phyloP scores from a whole-genome alignment of 192 early-diverging fungal species.

The Entrophospora sp. region DNA sequence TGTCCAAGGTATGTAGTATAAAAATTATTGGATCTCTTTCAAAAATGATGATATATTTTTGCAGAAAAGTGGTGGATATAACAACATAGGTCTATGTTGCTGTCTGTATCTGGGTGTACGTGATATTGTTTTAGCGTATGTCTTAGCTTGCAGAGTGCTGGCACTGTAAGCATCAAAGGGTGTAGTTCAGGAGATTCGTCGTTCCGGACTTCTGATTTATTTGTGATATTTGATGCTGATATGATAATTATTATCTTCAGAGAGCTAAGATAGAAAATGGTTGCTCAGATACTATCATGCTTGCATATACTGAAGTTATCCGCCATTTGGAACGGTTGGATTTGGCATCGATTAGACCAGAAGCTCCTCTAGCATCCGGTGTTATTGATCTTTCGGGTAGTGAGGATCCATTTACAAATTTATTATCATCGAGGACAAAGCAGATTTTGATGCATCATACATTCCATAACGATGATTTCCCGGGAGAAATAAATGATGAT shows the following conservation, averaged over 20 bases:
- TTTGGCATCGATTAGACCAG: neutral
- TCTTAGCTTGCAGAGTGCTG: neutral
- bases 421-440: neutral
- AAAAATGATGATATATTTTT: constrained; percentile 1
- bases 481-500: constrained; percentile 8
- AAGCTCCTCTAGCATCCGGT: neutral
- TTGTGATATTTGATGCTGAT: no score
- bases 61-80: neutral
- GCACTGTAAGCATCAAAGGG: neutral
- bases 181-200: neutral
- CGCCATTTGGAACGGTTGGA: neutral
- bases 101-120: neutral
- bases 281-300: neutral
- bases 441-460: neutral
- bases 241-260: neutral
- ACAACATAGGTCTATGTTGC: neutral
- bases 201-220: no score
- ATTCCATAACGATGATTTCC: constrained; percentile 1
- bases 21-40: neutral
- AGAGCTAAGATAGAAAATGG: neutral
- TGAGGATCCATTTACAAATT: neutral
- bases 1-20: constrained; percentile 4
- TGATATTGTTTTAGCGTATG: neutral
- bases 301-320: neutral
- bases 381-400: constrained; percentile 1